Evolutionary conservation across 192 early-diverging fungal genomes (phyloP), one percentile per base, ranked within the genome.

Genomic region (Gaertneriomyces semiglobifer): DNA sequence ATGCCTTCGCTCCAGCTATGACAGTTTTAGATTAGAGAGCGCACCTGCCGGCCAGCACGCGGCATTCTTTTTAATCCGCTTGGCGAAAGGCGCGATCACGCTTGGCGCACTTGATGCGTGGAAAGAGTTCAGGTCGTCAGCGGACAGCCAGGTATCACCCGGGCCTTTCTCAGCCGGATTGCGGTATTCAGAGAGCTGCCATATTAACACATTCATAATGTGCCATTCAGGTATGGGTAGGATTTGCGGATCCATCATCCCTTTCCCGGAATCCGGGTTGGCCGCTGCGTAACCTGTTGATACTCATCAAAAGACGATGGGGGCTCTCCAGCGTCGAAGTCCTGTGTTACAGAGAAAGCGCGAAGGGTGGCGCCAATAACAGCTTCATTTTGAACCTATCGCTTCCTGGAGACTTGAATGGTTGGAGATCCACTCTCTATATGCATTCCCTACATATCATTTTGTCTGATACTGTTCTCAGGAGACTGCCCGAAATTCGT

Each of bases 271-370:
- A 89, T 38, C 93, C 93, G 16, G 94, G 94, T 9, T 98, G 96
- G 96, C 93, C 95, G 5, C 70, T 96, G 58, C 88, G 96, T 53
- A 96, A 97, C 66, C 73, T 93, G 45, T 78, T 97, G n/a, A 73
- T 89, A 0, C 53, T 87, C 4, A 53, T 86, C n/a, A 74, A 86
- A 46, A 58, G 77, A 33, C 74, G 71, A n/a, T 89, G 76, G 73
- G 71, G 76, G n/a, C 19, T 85, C 9, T 57, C 53, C 1, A 70
- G 65, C 7, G 63, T 89, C 44, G 81, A 77, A 38, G 74, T 93
- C 4, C 53, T 93, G 9, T 90, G 89, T 56, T 81, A 82, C 60
- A 79, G 90, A 50, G 89, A 89, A 66, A 69, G 68, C 7, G 76
- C 65, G 9, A 71, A 72, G 16, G 80, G 78, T 41, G 59, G 58